Conservation (phyloP, 371 early-diverging fungal species). For the Apophysomyces elegans region DNA sequence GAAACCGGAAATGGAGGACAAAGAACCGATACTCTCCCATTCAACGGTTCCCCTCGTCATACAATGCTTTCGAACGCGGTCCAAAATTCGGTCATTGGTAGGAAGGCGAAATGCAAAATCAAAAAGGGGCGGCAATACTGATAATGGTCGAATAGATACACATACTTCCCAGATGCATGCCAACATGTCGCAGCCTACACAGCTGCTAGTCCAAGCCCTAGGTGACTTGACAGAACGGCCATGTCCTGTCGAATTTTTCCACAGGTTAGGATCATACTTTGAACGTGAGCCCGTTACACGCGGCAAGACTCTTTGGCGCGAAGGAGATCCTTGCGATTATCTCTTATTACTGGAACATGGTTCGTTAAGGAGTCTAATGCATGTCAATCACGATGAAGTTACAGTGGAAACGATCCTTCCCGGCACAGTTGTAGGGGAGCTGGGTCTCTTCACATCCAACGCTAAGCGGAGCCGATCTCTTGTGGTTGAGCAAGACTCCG, state of each 20-base stretch:
- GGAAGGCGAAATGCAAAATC: not conserved
- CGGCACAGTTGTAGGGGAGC: constrained; percentile 80
- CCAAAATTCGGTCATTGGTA: constrained; percentile 44
- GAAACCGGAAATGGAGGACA: constrained; percentile 14
- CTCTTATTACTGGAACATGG: constrained; percentile 83
- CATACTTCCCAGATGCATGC: constrained; percentile 28
- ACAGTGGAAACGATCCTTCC: constrained; percentile 74
- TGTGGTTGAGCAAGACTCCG: constrained; percentile 64
- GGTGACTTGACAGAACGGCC: constrained; percentile 51
- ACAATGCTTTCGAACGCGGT: constrained; percentile 42
- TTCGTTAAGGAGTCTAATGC: constrained; percentile 64
- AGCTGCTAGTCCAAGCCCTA: constrained; percentile 71
- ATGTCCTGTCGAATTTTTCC: constrained; percentile 56
- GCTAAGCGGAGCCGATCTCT: constrained; percentile 62
- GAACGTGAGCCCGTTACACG: constrained; percentile 51
- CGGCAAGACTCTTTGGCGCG: constrained; percentile 66
- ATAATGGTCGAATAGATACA: constrained; percentile 2
- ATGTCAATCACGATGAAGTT: constrained; percentile 20
- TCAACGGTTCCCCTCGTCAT: constrained; percentile 42
- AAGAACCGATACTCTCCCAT: constrained; percentile 16
- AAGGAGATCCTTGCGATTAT: constrained; percentile 66
- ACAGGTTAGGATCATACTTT: constrained; percentile 67
- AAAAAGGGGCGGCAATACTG: constrained; percentile 5
- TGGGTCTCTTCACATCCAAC: constrained; percentile 65
- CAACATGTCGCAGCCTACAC: constrained; percentile 58